Percentiles rank a stretch among this genome's conserved stretches.
These are phyloP conservation scores for Wallemia mellicola DNA, from an alignment of 1,284 basidiomycete species.

Conservation along the genomic window DNA sequence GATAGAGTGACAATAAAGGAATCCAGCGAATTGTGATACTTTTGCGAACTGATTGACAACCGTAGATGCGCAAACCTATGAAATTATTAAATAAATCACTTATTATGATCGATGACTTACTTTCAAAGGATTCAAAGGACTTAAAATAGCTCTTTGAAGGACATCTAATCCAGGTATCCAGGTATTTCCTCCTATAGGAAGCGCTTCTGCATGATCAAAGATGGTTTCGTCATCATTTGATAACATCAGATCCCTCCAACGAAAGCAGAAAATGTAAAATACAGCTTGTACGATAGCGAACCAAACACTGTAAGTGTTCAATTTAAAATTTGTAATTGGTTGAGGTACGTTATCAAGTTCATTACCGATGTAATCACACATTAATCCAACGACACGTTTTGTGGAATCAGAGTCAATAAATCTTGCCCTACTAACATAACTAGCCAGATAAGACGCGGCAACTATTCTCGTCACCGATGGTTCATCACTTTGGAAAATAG, in stretches of 20 bases:
- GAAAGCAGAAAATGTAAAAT: conserved; percentile 93
- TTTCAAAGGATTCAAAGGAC: conserved; percentile 65
- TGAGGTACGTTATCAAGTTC: conserved; percentile 26
- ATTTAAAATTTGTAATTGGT: conserved; percentile 2
- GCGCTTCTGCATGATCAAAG: conserved; percentile 9
- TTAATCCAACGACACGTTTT: conserved; percentile 42
- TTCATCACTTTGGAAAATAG: conserved; percentile 31
- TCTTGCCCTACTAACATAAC: conserved; percentile 64
- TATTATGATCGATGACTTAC: conserved; percentile 18
- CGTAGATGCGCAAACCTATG: conserved; percentile 52
- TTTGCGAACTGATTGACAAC: conserved; percentile 87
- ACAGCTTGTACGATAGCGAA: conserved; percentile 80
- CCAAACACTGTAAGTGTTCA: conserved; percentile 27
- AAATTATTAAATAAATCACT: neutral
- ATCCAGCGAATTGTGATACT: conserved; percentile 64
- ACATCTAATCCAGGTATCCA: conserved; percentile 65
- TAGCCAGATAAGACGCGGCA: conserved; percentile 70
- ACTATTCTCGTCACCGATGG: conserved; percentile 54
- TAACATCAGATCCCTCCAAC: conserved; percentile 57
- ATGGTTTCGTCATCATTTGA: conserved; percentile 22
- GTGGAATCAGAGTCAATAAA: conserved; percentile 52
- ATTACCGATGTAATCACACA: conserved; percentile 52
- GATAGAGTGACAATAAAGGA: conserved; percentile 83
- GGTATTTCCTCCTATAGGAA: conserved; percentile 19
- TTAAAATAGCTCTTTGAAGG: conserved; percentile 50